These are phyloP conservation scores for Ceraceosorus guamensis DNA, from an alignment of 1,284 basidiomycete species.

Conservation along the genomic window DNA sequence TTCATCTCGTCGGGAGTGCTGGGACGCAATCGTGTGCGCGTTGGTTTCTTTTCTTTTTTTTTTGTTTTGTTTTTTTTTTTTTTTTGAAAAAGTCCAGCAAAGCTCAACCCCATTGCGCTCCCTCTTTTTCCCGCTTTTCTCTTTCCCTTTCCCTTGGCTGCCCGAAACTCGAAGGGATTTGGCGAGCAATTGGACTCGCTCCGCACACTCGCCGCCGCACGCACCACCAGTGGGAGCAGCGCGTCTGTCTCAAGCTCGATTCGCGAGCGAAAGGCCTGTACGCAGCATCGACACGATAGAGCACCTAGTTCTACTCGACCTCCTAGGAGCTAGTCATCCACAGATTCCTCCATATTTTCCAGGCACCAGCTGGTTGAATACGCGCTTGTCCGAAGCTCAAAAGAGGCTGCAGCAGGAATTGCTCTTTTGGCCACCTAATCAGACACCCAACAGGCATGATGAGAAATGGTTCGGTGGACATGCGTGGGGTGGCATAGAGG, in stretches of 20 bases:
- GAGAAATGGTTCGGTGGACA: constrained; percentile 12
- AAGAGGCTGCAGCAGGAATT: constrained; percentile 13
- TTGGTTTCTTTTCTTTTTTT: too few relatives aligned
- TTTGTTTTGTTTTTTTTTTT: too few relatives aligned
- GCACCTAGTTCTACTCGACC: constrained; percentile 41
- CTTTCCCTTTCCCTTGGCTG: too few relatives aligned
- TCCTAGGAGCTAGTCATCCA: constrained; percentile 34
- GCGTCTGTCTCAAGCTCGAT: background rate
- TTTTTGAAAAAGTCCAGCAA: too few relatives aligned
- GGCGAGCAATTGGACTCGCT: background rate
- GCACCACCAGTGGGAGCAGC: background rate
- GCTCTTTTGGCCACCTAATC: constrained; percentile 18
- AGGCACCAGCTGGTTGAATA: constrained; percentile 34
- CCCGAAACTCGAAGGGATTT: background rate
- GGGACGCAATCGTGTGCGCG: background rate
- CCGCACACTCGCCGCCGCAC: background rate
- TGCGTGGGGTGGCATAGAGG: constrained; percentile 67
- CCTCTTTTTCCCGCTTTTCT: background rate
- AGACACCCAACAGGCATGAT: constrained; percentile 1
- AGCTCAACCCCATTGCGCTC: too few relatives aligned
- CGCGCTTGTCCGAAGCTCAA: constrained; percentile 24
- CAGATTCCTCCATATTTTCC: constrained; percentile 32
- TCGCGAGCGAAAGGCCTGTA: background rate
- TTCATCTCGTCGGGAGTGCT: background rate
- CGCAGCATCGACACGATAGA: constrained; percentile 40